Evolutionary conservation across 306 rosid species (phyloP), one percentile per base, ranked within the genome.

Genomic region (Ormosia emarginata): DNA sequence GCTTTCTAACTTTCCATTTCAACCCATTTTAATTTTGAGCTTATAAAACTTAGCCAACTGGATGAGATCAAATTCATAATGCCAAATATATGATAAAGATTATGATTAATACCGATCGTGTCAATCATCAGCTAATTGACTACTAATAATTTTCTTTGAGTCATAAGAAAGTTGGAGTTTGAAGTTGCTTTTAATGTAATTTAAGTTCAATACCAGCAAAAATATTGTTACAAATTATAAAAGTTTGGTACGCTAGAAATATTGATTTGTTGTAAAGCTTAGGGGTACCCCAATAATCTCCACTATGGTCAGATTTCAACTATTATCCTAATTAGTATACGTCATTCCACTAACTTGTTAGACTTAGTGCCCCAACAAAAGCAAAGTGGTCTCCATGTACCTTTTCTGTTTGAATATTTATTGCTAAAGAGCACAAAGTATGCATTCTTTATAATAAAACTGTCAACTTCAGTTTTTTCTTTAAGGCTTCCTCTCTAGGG

Each of bases 341-440:
- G 81, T 40, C 50, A 77, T 66, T 78, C 93, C 94, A 90, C 95
- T 89, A 79, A 85, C 87, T 83, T 75, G 15, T 50, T 74, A 83
- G 88, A 88, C 88, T 83, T 90, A 79, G 92, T 89, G 98, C 90
- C 86, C 90, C 97, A 88, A 91, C 98, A 88, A 88, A 76, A 81
- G 88, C 87, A 90, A 90, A 90, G 95, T 81, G 94, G 93, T 78
- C 84, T 85, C 62, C 77, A 62, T 88, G 8, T 76, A 80, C 80
- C 91, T 89, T 91, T 90, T 77, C 43, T 40, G 55, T 79, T 84
- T 82, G 72, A 91, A 84, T 88, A 84, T 87, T 84, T 63, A 17
- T 64, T 78, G 62, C 67, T 15, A 10, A 73, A 86, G 79, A 62
- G 63, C 66, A 36, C 32, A 62, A 82, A 76, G 53, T 32, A 17